Base-by-base conservation (phyloP, 1,139 yeast genomes). In the Fermentozyma sake region DNA sequence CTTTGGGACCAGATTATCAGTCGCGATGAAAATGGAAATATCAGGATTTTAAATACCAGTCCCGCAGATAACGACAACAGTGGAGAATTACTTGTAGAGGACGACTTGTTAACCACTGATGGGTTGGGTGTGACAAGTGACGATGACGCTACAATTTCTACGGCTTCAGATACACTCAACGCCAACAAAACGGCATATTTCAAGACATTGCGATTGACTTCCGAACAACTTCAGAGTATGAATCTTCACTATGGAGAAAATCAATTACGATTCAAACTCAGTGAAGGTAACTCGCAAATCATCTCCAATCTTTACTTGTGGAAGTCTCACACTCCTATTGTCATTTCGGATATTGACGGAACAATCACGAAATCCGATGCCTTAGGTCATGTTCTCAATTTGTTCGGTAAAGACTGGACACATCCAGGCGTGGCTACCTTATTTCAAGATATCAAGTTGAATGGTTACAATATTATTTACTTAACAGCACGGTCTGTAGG, bases 331-430 rank as follows among this genome's bases (percentile, higher is more conserved):
- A 79, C 82, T 0, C 97, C 97, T 1, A 83, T 91, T 28, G 98
- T 93, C 4, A 91, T 91, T 21, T 86, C 96, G 7, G 99, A 93
- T 58, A 91, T 93, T 36, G 99, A 93, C 55, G 99, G 99, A 11
- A 93, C 99, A 2, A 93, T 93, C 41, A 93, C 99, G 15, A 87
- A 87, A 53, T 86, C 96, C 1, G 99, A 93, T 61, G 98, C 98
- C 0, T 64, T 93, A 44, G 99, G 99, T 4, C 99, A 93, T 57
- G 93, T 93, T 2, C 64, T 91, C 52, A 89, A 94, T 18, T 79
- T 91, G 74, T 66, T 93, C 26, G 99, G 99, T 3, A 74, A 87
- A 42, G 99, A 93, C 58, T 93, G 98, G 98, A 93, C 98, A 0
- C 99, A 93, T 52, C 75, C 79, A 1, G 99, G 98, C 14, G 98